Evolutionary conservation across 129 eudicot species (phyloP), one percentile per base, ranked within the genome.

Genomic region (Mikania micrantha): DNA sequence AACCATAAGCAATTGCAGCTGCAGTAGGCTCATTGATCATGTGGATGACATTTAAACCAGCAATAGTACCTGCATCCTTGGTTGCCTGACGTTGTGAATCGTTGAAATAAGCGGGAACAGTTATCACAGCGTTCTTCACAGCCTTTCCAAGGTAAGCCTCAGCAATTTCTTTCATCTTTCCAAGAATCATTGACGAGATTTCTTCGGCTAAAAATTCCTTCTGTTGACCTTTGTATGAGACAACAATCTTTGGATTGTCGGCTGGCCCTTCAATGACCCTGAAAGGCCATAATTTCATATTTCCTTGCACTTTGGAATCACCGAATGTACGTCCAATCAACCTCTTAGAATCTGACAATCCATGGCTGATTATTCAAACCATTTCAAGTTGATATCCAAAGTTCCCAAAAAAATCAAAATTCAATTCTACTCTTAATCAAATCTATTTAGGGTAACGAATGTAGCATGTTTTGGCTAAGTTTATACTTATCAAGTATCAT

Each of bases 41-140:
- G 1, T 41, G 64, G 0, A 73, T 53, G 13, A 73, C 31, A 31
- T 63, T 64, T 15, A 73, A 19, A 0, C 78, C 78, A n/a, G 71
- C 77, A 50, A 73, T 73, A 11, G 42, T 2, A 0, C 78, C 71
- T 1, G 71, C 78, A 39, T 73, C 78, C 20, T 73, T 73, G 12
- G 78, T 73, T 20, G 78, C 78, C 50, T 64, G 78, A 17, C 78
- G 78, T 52, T 73, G 78, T 2, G 71, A 63, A 27, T 73, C 71
- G 7, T 73, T 73, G 5, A 64, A 73, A 41, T 64, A 73, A 11
- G 77, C 77, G 0, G 77, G 71, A 8, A 73, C 65, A 0, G 77
- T 73, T 63, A 73, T 8, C 16, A 73, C 78, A 7, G 25, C 78
- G 4, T 73, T 38, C 19, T 64, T 64, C 13, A 72, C 70, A n/a